Conservation (phyloP, 2,329 filamentous ascomycete species). For the Alternaria longipes region DNA sequence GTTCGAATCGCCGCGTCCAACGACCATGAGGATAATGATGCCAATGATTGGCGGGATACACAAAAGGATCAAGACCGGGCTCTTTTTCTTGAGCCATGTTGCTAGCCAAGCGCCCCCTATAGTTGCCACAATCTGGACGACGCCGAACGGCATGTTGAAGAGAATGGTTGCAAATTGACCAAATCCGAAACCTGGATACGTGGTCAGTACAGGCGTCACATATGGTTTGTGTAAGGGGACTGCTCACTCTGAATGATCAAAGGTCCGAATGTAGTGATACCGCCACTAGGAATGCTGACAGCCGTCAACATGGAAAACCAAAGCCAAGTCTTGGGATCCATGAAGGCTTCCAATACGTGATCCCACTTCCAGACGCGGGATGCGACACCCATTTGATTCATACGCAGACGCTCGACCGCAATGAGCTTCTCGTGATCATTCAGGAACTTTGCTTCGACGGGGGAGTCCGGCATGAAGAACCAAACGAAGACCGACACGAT, state of each 20-base stretch:
- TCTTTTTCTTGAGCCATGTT: conserved; percentile 63
- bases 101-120: conserved; percentile 67
- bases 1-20: conserved; percentile 58
- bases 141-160: conserved; percentile 69
- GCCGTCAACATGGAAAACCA: conserved; percentile 57
- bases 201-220: too few species aligned
- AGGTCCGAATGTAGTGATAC: conserved; percentile 67
- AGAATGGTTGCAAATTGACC: conserved; percentile 65
- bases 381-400: conserved; percentile 55
- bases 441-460: conserved; percentile 67
- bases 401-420: conserved; percentile 63
- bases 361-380: conserved; percentile 61
- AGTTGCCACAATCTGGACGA: conserved; percentile 68
- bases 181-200: conserved; percentile 60
- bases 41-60: conserved; percentile 67
- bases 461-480: conserved; percentile 70
- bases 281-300: conserved; percentile 63
- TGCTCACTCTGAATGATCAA: conserved; percentile 62
- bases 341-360: conserved; percentile 63
- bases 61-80: conserved; percentile 60
- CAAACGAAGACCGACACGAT: conserved; percentile 60
- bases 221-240: too few species aligned
- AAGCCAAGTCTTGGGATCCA: conserved; percentile 67
- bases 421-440: conserved; percentile 65
- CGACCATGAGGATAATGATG: conserved; percentile 62